Evolutionary conservation across 495 filamentous ascomycete species (phyloP).

Genomic region (Rhypophila decipiens): DNA sequence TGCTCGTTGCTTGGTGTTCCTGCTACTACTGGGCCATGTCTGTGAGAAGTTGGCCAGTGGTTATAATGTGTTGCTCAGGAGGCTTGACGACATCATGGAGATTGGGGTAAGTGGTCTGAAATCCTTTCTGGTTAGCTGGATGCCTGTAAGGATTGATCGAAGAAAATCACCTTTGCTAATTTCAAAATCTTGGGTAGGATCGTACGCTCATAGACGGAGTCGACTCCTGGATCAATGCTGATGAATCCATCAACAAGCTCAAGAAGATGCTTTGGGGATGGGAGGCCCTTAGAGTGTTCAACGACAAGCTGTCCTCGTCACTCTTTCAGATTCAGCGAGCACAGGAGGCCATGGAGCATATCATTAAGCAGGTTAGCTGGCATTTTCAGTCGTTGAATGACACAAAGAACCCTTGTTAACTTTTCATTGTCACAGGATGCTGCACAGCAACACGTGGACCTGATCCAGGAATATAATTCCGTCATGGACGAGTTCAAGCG

Average conservation of each 20-base stretch:
- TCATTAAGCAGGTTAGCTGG: constrained; percentile 5
- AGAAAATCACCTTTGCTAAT: too few species aligned
- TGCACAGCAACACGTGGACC: constrained; percentile 7
- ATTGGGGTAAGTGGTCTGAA: constrained; percentile 6
- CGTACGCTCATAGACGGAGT: constrained; percentile 9
- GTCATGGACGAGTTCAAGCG: constrained; percentile 13
- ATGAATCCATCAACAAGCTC: constrained; percentile 14
- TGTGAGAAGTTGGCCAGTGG: constrained; percentile 9
- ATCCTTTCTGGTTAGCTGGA: not conserved
- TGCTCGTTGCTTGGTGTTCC: constrained; percentile 9
- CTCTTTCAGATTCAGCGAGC: constrained; percentile 10
- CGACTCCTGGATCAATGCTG: constrained; percentile 11
- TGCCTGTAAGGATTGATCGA: not conserved
- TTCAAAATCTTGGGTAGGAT: constrained; percentile 1
- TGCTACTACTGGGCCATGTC: constrained; percentile 8
- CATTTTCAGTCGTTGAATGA: not conserved
- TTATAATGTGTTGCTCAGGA: constrained; percentile 7
- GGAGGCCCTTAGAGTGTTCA: constrained; percentile 13
- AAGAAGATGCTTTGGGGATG: constrained; percentile 17
- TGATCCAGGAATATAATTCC: constrained; percentile 11
- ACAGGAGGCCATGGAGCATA: constrained; percentile 8
- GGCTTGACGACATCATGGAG: constrained; percentile 10
- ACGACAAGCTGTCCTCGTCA: constrained; percentile 11
- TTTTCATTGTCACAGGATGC: not conserved
- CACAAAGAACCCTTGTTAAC: not conserved